These are phyloP conservation scores for Mycena albidolilacea DNA, from an alignment of 768 basidiomycete genomes.

Conservation along the genomic window DNA sequence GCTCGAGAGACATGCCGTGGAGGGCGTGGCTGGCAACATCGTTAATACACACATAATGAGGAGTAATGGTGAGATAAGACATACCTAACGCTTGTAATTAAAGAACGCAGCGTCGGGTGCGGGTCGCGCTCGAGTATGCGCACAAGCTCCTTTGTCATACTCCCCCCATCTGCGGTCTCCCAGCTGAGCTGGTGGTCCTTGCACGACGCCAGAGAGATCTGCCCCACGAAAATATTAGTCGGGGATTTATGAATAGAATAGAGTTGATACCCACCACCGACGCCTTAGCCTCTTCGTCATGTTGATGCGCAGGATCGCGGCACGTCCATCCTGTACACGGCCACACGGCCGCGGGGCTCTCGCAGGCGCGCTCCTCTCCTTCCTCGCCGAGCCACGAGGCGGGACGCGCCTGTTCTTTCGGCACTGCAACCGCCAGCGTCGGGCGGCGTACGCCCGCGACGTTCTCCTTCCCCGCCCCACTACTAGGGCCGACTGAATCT, in stretches of 20 bases:
- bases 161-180: slow-evolving; percentile 33
- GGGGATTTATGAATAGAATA: background rate
- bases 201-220: slow-evolving; percentile 39
- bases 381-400: slow-evolving; percentile 30
- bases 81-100: slow-evolving; percentile 27
- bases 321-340: slow-evolving; percentile 24
- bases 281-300: slow-evolving; percentile 23
- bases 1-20: slow-evolving; percentile 33
- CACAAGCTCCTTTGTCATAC: slow-evolving; percentile 38
- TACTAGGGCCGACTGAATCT: background rate
- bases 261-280: slow-evolving; percentile 26
- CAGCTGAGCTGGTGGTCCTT: slow-evolving; percentile 37
- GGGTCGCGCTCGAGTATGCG: slow-evolving; percentile 34
- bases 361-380: slow-evolving; percentile 23
- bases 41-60: background rate
- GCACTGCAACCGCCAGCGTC: slow-evolving; percentile 22
- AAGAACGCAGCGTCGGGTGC: slow-evolving; percentile 32
- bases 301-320: slow-evolving; percentile 20
- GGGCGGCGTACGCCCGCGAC: slow-evolving; percentile 3
- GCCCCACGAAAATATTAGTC: background rate
- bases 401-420: background rate
- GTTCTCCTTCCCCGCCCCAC: slow-evolving; percentile 5
- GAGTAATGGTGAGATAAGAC: background rate
- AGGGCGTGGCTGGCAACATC: slow-evolving; percentile 24
- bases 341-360: slow-evolving; percentile 36